Conservation (phyloP, 495 filamentous ascomycete genomes). For the Neurospora sp. region DNA sequence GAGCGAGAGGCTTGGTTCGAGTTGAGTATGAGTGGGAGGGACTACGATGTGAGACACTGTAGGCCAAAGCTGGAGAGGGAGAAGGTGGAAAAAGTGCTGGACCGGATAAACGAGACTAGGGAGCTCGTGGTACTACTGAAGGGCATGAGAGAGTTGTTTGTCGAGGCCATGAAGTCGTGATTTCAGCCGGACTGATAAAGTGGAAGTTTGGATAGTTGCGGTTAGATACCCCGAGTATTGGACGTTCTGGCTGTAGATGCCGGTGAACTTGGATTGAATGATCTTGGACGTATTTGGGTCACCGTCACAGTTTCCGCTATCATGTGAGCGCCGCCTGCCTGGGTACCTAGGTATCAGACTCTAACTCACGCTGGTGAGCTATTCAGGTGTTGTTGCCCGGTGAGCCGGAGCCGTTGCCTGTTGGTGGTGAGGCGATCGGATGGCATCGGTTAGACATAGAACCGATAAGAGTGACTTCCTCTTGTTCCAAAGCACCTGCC, state of each 20-base stretch:
- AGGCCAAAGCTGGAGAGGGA: constrained; percentile 70
- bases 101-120: constrained; percentile 70
- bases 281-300: background rate
- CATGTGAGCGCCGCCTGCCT: background rate
- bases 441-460: background rate
- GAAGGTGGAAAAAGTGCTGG: constrained; percentile 60
- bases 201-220: background rate
- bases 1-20: constrained; percentile 90
- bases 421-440: background rate
- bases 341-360: background rate
- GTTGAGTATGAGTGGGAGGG: constrained; percentile 64
- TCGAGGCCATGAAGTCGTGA: constrained; percentile 43
- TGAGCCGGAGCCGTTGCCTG: background rate
- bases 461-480: background rate
- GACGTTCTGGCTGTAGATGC: background rate
- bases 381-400: background rate
- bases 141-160: constrained; percentile 85
- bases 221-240: background rate
- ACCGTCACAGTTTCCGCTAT: background rate
- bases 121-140: constrained; percentile 76
- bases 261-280: background rate
- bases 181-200: background rate
- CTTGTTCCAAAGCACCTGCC: background rate
- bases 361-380: background rate
- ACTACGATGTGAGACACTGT: constrained; percentile 73